phyloP scores from a whole-genome alignment of 805 yeast species.

The Candida boidinii region DNA sequence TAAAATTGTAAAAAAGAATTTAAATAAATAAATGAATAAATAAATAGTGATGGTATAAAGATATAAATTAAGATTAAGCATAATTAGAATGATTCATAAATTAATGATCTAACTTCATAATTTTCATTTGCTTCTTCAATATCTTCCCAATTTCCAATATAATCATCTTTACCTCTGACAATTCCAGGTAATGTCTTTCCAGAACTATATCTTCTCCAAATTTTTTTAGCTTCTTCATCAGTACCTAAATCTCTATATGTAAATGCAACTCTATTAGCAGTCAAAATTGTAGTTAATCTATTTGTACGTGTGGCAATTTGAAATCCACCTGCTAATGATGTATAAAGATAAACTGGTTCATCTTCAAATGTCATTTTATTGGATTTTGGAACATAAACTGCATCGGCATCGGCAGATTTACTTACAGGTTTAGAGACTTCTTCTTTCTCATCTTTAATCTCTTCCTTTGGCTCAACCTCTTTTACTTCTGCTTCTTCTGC shows the following conservation, averaged over 20 bases:
- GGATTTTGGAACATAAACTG: slow-evolving; percentile 24
- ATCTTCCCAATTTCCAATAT: slow-evolving; percentile 79
- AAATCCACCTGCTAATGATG: slow-evolving; percentile 84
- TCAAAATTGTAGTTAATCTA: slow-evolving; percentile 62
- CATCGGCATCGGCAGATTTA: slow-evolving; percentile 6
- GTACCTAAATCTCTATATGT: slow-evolving; percentile 76
- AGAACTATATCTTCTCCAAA: slow-evolving; percentile 69
- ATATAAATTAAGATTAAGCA: too few species aligned
- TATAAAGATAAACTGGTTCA: slow-evolving; percentile 67
- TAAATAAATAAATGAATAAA: too few species aligned
- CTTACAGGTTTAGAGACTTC: background rate
- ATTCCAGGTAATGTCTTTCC: slow-evolving; percentile 81
- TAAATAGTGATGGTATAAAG: too few species aligned
- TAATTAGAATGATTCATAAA: slow-evolving; percentile 57
- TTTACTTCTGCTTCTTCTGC: slow-evolving; percentile 4
- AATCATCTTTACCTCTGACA: slow-evolving; percentile 73
- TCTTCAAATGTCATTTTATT: slow-evolving; percentile 28
- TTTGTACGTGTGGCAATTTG: slow-evolving; percentile 73
- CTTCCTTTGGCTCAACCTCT: slow-evolving; percentile 5
- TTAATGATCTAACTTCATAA: slow-evolving; percentile 51
- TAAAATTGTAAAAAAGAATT: too few species aligned
- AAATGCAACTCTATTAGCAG: slow-evolving; percentile 63
- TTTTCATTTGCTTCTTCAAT: slow-evolving; percentile 83
- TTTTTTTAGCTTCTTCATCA: slow-evolving; percentile 73
- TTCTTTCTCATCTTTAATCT: slow-evolving; percentile 4